Evolutionary conservation across 495 filamentous ascomycete species (phyloP).

Genomic region (Penicillium angulare): DNA sequence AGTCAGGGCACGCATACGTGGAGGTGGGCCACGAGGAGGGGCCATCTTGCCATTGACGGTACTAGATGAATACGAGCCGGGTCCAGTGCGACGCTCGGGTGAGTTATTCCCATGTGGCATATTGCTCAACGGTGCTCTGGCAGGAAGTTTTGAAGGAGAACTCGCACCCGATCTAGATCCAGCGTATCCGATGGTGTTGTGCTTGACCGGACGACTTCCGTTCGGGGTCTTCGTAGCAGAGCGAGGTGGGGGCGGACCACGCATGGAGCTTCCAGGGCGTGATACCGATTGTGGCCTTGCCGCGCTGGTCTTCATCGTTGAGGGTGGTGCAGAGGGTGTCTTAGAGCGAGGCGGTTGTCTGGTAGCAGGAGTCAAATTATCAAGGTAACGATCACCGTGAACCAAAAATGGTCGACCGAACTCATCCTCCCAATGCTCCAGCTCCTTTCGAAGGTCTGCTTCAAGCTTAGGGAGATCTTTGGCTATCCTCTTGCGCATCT

Average conservation of each 20-base stretch:
- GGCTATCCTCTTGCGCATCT: conserved; percentile 93
- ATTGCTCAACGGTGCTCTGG: conserved; percentile 74
- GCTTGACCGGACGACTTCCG: conserved; percentile 45
- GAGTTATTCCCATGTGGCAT: conserved; percentile 81
- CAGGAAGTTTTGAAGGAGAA: conserved; percentile 78
- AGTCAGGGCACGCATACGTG: conserved; percentile 81
- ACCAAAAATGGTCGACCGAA: conserved; percentile 91
- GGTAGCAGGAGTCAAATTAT: conserved; percentile 64
- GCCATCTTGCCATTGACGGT: conserved; percentile 60
- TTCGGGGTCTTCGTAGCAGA: conserved; percentile 71
- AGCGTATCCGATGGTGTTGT: conserved; percentile 55
- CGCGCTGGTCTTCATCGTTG: conserved; percentile 24
- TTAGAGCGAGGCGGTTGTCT: conserved; percentile 68
- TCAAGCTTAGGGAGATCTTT: conserved; percentile 95
- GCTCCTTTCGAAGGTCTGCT: conserved; percentile 69
- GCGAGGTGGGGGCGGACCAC: conserved; percentile 46
- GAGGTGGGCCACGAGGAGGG: conserved; percentile 69
- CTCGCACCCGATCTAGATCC: conserved; percentile 42
- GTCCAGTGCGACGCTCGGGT: conserved; percentile 65
- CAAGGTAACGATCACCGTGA: conserved; percentile 84
- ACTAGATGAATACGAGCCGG: conserved; percentile 47
- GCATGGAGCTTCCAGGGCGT: conserved; percentile 48
- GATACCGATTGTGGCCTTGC: conserved; percentile 26
- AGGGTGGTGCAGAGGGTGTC: conserved; percentile 66
- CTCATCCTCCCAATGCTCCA: conserved; percentile 91